These are phyloP conservation scores for Xylaria telfairii DNA, from an alignment of 495 filamentous ascomycete genomes.

Conservation along the genomic window DNA sequence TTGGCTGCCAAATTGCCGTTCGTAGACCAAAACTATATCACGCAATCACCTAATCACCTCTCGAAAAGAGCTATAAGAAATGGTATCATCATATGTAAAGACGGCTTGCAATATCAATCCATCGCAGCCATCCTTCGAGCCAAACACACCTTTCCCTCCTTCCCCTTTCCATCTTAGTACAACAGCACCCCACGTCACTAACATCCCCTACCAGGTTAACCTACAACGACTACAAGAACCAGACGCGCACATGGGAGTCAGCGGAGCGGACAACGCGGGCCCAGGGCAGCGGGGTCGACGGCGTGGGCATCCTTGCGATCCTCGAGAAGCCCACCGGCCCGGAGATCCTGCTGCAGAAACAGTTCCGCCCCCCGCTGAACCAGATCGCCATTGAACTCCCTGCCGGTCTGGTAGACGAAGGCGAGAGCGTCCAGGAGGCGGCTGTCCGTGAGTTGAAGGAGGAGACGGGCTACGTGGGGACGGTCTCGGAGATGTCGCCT, in stretches of 20 bases:
- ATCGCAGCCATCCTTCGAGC: background rate
- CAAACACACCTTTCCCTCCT: background rate
- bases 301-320: conserved; percentile 89
- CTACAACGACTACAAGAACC: conserved; percentile 73
- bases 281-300: conserved; percentile 74
- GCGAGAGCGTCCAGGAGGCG: conserved; percentile 77
- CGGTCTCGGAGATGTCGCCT: conserved; percentile 68
- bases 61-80: background rate
- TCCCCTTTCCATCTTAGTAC: background rate
- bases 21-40: background rate
- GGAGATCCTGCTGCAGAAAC: conserved; percentile 83
- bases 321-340: conserved; percentile 74
- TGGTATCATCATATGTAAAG: background rate
- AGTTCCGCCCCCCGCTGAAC: conserved; percentile 84
- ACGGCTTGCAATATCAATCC: background rate
- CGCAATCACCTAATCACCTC: background rate
- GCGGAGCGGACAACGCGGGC: conserved; percentile 79
- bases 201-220: conserved; percentile 58
- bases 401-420: conserved; percentile 83
- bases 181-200: background rate
- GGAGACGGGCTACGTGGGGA: conserved; percentile 89
- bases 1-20: background rate
- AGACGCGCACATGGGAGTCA: conserved; percentile 79
- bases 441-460: conserved; percentile 91
- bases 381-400: conserved; percentile 83